Percentiles rank a stretch among this genome's conserved stretches.
These are phyloP conservation scores for Petrea volubilis DNA, from an alignment of 257 asterid species.

Conservation along the genomic window DNA sequence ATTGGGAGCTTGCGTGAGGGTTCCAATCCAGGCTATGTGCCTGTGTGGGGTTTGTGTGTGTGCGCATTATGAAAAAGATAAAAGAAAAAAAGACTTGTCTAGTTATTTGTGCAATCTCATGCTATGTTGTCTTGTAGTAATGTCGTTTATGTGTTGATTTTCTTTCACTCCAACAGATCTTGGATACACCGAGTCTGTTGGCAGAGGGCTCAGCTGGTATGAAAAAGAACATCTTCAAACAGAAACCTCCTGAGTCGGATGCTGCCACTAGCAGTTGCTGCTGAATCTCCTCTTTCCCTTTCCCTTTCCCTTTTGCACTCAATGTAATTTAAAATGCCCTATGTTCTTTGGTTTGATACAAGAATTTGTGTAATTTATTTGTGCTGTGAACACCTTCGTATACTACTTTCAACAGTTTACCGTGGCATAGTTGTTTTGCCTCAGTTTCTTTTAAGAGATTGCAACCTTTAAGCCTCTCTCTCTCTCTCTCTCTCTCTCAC, in stretches of 20 bases:
- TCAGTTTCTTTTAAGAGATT: constrained; percentile 8
- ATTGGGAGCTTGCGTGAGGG: too few relatives aligned
- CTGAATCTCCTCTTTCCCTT: constrained; percentile 34
- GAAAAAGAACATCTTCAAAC: constrained; percentile 86
- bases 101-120: too few relatives aligned
- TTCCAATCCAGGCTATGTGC: too few relatives aligned
- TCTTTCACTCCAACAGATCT: constrained; percentile 47
- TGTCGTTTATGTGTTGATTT: background rate
- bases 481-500: too few relatives aligned
- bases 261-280: constrained; percentile 84
- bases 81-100: too few relatives aligned
- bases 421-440: constrained; percentile 8
- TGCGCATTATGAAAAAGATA: too few relatives aligned
- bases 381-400: background rate
- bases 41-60: too few relatives aligned
- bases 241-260: constrained; percentile 77
- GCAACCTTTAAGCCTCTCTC: background rate
- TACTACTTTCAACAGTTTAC: background rate
- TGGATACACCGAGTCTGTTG: constrained; percentile 89
- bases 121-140: too few relatives aligned
- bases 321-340: constrained; percentile 25
- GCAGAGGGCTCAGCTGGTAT: constrained; percentile 78
- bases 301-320: constrained; percentile 8
- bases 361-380: constrained; percentile 13
- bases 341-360: background rate